These are phyloP conservation scores for Mortierella hygrophila DNA, from an alignment of 192 early-diverging fungal genomes.

Conservation along the genomic window DNA sequence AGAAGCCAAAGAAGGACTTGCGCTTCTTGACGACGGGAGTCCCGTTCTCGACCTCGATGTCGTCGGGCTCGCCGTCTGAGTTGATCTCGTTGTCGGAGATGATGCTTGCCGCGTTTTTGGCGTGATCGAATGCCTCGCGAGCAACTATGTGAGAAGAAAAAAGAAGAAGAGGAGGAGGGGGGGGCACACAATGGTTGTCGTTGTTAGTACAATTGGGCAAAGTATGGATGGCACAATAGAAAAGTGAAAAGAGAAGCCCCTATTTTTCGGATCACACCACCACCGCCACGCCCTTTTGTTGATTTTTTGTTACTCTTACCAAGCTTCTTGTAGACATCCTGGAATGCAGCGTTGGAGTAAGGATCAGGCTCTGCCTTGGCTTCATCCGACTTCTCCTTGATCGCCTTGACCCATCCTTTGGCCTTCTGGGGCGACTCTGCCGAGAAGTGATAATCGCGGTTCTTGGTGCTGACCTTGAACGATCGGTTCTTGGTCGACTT, in stretches of 20 bases:
- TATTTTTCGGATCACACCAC: background rate
- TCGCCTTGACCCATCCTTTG: slow-evolving; percentile 56
- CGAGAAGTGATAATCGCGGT: slow-evolving; percentile 52
- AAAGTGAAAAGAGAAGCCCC: background rate
- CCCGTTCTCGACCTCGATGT: slow-evolving; percentile 50
- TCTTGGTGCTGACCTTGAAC: slow-evolving; percentile 55
- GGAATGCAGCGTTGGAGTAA: slow-evolving; percentile 33
- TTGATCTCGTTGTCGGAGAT: slow-evolving; percentile 46
- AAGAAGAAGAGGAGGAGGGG: no score
- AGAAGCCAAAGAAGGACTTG: slow-evolving; percentile 55
- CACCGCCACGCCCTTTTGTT: background rate
- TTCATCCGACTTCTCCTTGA: slow-evolving; percentile 46
- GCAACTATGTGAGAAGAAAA: slow-evolving; percentile 23
- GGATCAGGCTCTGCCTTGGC: slow-evolving; percentile 38
- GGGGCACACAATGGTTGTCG: background rate
- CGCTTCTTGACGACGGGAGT: slow-evolving; percentile 53
- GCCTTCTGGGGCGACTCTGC: slow-evolving; percentile 46
- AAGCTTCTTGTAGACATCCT: slow-evolving; percentile 56
- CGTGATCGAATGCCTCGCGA: slow-evolving; percentile 51
- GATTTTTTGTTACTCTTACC: slow-evolving; percentile 28
- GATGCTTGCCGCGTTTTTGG: slow-evolving; percentile 40
- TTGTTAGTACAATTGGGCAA: background rate
- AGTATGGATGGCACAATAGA: background rate
- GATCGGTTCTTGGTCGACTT: slow-evolving; percentile 50
- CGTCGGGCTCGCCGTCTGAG: slow-evolving; percentile 53